Evolutionary conservation across 2,329 filamentous ascomycete genomes (phyloP).

Genomic region (Cladophialophora chaetospira): DNA sequence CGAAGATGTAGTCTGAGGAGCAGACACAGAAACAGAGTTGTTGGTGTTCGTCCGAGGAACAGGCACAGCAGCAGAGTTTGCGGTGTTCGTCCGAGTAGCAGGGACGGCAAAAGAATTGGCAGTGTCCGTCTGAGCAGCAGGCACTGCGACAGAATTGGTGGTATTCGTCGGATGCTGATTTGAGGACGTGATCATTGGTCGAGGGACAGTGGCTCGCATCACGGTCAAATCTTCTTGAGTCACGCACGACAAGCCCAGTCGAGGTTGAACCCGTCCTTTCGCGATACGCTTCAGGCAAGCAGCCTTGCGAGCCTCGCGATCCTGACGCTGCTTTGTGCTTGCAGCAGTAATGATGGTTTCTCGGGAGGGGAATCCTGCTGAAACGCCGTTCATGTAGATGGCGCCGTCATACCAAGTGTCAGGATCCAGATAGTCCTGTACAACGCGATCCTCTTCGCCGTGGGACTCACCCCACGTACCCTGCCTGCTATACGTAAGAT

Average conservation of each 20-base stretch:
- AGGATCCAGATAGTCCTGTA: constrained; percentile 6
- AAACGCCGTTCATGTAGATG: constrained; percentile 21
- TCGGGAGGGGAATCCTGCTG: constrained; percentile 10
- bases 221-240: constrained; percentile 8
- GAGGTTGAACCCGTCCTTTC: constrained; percentile 5
- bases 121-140: neutral
- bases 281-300: constrained; percentile 11
- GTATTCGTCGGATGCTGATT: neutral
- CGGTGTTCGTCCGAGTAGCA: neutral
- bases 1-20: too few species aligned
- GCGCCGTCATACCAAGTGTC: neutral
- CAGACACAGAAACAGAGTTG: too few species aligned
- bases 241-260: constrained; percentile 5
- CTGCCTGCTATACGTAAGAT: constrained; percentile 13
- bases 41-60: neutral
- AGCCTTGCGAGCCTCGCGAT: constrained; percentile 14
- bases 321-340: constrained; percentile 10
- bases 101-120: neutral
- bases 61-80: neutral
- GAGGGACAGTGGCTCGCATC: neutral
- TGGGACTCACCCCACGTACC: constrained; percentile 20
- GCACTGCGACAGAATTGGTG: neutral
- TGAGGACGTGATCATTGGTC: neutral
- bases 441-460: constrained; percentile 10
- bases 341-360: constrained; percentile 12